These are phyloP conservation scores for Zygotorulaspora sp. DNA, from an alignment of 805 yeast genomes.

Conservation along the genomic window DNA sequence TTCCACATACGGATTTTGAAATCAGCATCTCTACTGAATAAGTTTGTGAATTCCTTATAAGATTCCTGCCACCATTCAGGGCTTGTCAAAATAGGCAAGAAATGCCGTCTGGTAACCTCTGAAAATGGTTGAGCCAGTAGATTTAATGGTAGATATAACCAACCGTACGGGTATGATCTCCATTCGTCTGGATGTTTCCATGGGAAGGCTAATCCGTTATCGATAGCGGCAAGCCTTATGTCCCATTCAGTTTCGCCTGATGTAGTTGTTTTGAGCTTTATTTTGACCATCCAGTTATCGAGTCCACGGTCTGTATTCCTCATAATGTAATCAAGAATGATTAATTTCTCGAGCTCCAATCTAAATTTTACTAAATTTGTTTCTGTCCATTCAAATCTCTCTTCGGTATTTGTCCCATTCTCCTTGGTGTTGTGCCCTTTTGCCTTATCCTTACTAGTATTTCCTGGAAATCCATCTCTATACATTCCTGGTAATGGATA, in stretches of 20 bases:
- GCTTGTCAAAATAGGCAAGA: conserved; percentile 54
- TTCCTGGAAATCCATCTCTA: conserved; percentile 9
- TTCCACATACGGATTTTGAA: conserved; percentile 64
- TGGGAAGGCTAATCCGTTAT: conserved; percentile 69
- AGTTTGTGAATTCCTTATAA: conserved; percentile 41
- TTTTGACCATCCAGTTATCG: conserved; percentile 73
- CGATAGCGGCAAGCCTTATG: conserved; percentile 64
- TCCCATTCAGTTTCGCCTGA: conserved; percentile 19
- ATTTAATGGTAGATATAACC: conserved; percentile 63
- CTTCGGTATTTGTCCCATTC: conserved; percentile 9
- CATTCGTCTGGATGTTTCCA: conserved; percentile 83
- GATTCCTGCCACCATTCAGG: conserved; percentile 69
- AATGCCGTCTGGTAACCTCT: conserved; percentile 49
- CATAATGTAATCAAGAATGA: conserved; percentile 65
- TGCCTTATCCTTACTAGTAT: not conserved
- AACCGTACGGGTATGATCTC: conserved; percentile 75
- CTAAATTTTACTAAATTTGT: conserved; percentile 47
- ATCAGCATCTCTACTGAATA: conserved; percentile 54
- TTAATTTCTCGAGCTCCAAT: conserved; percentile 61
- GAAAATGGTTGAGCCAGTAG: conserved; percentile 67
- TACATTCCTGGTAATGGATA: conserved; percentile 52
- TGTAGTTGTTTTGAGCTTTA: conserved; percentile 40
- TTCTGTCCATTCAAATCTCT: conserved; percentile 50
- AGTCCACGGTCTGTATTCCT: conserved; percentile 70
- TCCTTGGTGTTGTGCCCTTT: not conserved